Conservation (phyloP, 2,329 filamentous ascomycete species). For the Byssoonygena ceratinophila region DNA sequence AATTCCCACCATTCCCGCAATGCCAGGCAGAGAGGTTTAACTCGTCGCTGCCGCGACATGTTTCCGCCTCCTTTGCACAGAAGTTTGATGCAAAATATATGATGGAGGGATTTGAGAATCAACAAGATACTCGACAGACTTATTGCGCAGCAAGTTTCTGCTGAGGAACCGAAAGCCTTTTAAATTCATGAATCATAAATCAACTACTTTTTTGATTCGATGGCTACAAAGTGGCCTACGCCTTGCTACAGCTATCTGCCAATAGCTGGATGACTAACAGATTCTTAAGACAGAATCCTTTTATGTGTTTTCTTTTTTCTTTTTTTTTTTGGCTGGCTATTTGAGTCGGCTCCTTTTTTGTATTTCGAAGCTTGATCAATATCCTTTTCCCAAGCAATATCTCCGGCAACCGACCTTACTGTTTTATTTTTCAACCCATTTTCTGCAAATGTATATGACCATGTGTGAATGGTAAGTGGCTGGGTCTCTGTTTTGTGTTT, state of each 20-base stretch:
- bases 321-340: neutral
- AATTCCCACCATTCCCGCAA: conserved; percentile 23
- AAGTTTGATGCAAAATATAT: conserved; percentile 33
- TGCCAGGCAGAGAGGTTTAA: conserved; percentile 27
- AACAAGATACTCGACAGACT: conserved; percentile 36
- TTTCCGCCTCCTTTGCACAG: conserved; percentile 13
- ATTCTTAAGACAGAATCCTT: too few species aligned
- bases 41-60: conserved; percentile 19
- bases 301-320: too few species aligned
- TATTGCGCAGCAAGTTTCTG: conserved; percentile 33
- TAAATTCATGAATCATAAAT: conserved; percentile 36
- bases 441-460: conserved; percentile 11
- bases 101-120: conserved; percentile 38
- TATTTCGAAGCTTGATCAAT: neutral
- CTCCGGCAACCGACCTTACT: neutral
- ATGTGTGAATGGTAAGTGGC: conserved; percentile 7
- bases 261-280: too few species aligned
- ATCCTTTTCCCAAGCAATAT: neutral
- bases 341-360: neutral
- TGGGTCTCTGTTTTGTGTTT: neutral
- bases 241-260: neutral
- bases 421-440: neutral
- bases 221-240: neutral
- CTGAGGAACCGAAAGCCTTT: conserved; percentile 36
- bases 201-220: conserved; percentile 27